A percentile compares a stretch with the other conserved stretches of the same genome.
These are phyloP conservation scores for Pichia sp. DNA, from an alignment of 1,139 yeast species.

Conservation along the genomic window DNA sequence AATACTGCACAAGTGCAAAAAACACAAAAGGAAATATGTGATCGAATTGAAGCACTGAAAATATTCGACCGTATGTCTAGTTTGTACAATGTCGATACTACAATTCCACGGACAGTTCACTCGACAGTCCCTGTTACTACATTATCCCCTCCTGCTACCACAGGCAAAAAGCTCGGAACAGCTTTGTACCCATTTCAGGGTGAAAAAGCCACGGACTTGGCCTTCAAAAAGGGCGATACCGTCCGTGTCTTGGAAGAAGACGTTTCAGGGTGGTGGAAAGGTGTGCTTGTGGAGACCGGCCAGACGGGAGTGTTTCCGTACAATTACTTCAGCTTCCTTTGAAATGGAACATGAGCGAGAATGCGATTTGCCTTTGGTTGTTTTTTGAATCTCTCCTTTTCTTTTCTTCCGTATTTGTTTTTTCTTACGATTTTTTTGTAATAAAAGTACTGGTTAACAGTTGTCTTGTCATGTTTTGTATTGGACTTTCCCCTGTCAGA, in stretches of 20 bases:
- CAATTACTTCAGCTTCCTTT: slow-evolving; percentile 35
- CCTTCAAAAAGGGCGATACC: slow-evolving; percentile 35
- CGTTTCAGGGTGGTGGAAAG: slow-evolving; percentile 43
- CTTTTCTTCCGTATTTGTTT: background rate
- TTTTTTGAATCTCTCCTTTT: background rate
- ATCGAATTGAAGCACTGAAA: slow-evolving; percentile 22
- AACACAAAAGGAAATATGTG: slow-evolving; percentile 13
- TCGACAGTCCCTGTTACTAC: background rate
- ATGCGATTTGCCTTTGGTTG: background rate
- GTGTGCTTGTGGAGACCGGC: slow-evolving; percentile 30
- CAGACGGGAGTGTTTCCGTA: slow-evolving; percentile 38
- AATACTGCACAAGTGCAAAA: slow-evolving; percentile 14
- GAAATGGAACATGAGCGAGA: too few species aligned
- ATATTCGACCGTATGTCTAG: slow-evolving; percentile 3
- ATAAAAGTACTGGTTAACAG: too few species aligned
- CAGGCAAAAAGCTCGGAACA: slow-evolving; percentile 23
- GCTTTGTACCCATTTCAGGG: slow-evolving; percentile 36
- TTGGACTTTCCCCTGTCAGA: slow-evolving; percentile 1
- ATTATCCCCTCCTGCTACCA: background rate
- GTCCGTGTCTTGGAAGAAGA: slow-evolving; percentile 31
- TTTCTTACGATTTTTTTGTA: background rate
- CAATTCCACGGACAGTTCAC: background rate
- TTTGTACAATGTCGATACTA: background rate
- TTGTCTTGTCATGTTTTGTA: slow-evolving; percentile 3
- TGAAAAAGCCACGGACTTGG: slow-evolving; percentile 34